Evolutionary conservation across 2,329 filamentous ascomycete genomes (phyloP), one percentile per base, ranked within the genome.

Genomic region (Fusarium chaquense): DNA sequence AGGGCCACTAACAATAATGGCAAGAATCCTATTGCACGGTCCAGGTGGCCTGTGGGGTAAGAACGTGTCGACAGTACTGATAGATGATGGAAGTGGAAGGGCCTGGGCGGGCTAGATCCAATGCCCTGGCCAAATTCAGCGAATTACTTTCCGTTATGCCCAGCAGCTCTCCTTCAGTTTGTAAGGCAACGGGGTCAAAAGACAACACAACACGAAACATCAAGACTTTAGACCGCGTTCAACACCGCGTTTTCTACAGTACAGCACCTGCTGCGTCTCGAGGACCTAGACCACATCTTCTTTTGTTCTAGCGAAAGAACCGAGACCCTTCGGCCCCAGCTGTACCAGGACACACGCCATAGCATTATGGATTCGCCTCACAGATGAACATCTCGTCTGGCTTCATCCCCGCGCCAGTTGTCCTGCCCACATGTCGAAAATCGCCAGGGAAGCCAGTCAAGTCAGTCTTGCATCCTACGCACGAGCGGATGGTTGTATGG

Each of bases 1-100:
- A 66, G 67, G 52, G 60, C 62, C 73, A 67, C 73, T 74, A 69
- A 59, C 52, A 52, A 47, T 47, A 49, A 61, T 72, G 73, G 73
- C 61, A 60, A 35, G 57, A 62, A 74, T 75, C 73, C 73, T 72
- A 75, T 75, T 75, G 73, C 69, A 64, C 68, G 58, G 65, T 44
- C 41, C 44, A 40, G 13, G 15, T 36, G 28, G 55, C 55, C 51
- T 69, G 68, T 75, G 73, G 73, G 70, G 73, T 65, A 73, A 58
- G 56, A 65, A 50, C 61, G 58, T 62, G 58, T 63, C 32, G 36
- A 64, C 36, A 58, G 55, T 60, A 62, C 49, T 54, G 47, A 67
- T 62, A 54, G 51, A 30, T 58, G 40, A 58, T 47, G 61, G 55
- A 46, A 63, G 43, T 40, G 40, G 55, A 41, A 52, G 55, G 54